Percentiles rank a stretch among this genome's conserved stretches.
These are phyloP conservation scores for Chytriomyces hyalinus DNA, from an alignment of 192 early-diverging fungal genomes.

Conservation along the genomic window DNA sequence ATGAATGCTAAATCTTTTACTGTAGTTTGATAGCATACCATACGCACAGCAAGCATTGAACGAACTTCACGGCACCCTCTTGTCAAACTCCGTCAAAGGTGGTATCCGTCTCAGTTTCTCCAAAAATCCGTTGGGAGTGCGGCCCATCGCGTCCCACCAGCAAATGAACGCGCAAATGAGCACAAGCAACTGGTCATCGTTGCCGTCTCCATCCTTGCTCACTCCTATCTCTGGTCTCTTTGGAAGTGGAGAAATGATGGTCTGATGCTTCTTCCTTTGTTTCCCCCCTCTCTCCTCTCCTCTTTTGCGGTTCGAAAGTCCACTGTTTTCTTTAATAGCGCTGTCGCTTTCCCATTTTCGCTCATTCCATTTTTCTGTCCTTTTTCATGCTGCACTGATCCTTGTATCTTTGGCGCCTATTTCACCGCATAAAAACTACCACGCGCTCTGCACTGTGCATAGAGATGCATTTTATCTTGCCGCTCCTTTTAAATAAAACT, in stretches of 20 bases:
- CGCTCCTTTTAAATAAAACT: neutral
- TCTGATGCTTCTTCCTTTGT: neutral
- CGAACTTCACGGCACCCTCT: slow-evolving; percentile 82
- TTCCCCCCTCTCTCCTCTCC: neutral
- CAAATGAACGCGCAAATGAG: neutral
- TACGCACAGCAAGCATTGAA: slow-evolving; percentile 88
- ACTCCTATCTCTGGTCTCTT: slow-evolving; percentile 16
- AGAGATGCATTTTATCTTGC: neutral
- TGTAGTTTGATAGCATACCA: slow-evolving; percentile 87
- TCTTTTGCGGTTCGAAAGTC: neutral
- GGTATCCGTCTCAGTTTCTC: slow-evolving; percentile 95
- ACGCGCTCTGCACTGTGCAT: neutral
- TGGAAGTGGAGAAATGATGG: neutral
- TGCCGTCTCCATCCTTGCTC: slow-evolving; percentile 12
- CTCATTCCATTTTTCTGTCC: slow-evolving; percentile 8
- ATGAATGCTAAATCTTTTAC: neutral
- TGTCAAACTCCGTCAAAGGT: slow-evolving; percentile 85
- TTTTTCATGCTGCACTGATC: neutral
- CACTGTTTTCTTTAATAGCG: slow-evolving; percentile 17
- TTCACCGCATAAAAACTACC: no score
- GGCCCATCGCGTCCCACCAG: slow-evolving; percentile 32
- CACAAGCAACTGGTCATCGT: neutral
- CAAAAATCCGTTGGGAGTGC: slow-evolving; percentile 95
- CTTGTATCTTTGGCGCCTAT: neutral
- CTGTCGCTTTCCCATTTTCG: neutral